These are phyloP conservation scores for Aegilops bicornis DNA, from an alignment of 176 grass and related monocot species.

Conservation along the genomic window DNA sequence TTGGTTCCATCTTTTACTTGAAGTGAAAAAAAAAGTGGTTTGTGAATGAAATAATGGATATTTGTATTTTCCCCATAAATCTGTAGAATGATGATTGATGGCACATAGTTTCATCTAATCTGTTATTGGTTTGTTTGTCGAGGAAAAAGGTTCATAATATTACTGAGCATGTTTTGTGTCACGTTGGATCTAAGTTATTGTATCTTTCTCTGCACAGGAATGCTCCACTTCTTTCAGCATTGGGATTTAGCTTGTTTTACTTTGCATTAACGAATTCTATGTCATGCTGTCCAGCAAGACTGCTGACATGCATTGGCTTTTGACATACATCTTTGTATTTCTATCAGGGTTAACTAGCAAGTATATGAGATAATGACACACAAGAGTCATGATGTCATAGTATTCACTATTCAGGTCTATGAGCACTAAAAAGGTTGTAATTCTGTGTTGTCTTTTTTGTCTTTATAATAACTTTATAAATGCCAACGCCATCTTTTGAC, in stretches of 20 bases:
- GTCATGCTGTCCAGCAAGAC: conserved; percentile 20
- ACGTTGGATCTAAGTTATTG: not conserved
- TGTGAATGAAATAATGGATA: not conserved
- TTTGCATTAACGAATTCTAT: not conserved
- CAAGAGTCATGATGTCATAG: conserved; percentile 54
- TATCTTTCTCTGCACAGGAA: conserved; percentile 1
- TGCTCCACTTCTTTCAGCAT: conserved; percentile 21
- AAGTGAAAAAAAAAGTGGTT: not conserved
- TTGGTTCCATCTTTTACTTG: not conserved
- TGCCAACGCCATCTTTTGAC: too few species aligned
- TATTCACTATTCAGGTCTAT: conserved; percentile 36
- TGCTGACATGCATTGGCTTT: conserved; percentile 31
- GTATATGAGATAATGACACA: conserved; percentile 51
- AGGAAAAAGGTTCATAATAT: not conserved
- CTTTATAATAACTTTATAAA: conserved; percentile 18
- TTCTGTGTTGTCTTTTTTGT: conserved; percentile 25
- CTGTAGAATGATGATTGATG: conserved; percentile 9
- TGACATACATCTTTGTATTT: conserved; percentile 37
- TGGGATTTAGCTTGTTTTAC: not conserved
- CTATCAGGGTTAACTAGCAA: conserved; percentile 54
- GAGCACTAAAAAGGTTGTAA: conserved; percentile 40
- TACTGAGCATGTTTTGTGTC: not conserved
- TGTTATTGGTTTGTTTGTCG: conserved; percentile 11
- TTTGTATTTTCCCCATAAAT: not conserved
- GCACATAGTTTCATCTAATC: not conserved